A percentile compares a stretch with the other conserved stretches of the same genome.
phyloP scores from a whole-genome alignment of 768 basidiomycete genomes.

The Lactarius evosmus region DNA sequence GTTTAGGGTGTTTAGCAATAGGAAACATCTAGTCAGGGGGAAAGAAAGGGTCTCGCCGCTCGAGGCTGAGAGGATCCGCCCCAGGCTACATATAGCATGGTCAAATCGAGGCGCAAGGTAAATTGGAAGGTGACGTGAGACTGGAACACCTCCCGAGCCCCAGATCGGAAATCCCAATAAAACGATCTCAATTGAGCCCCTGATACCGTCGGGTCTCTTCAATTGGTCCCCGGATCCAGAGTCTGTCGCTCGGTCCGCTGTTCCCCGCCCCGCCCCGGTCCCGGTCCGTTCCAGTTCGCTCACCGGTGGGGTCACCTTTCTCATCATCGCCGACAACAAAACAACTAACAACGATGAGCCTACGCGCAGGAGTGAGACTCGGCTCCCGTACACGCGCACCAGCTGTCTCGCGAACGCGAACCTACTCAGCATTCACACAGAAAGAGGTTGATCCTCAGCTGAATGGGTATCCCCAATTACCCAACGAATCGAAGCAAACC shows the following conservation, averaged over 20 bases:
- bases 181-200: slow-evolving; percentile 9
- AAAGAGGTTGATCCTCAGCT: slow-evolving; percentile 61
- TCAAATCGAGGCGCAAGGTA: neutral
- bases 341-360: slow-evolving; percentile 11
- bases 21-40: neutral
- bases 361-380: slow-evolving; percentile 10
- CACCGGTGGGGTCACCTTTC: neutral
- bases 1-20: neutral
- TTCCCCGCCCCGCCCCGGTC: neutral
- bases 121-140: slow-evolving; percentile 5
- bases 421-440: slow-evolving; percentile 31
- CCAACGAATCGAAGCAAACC: slow-evolving; percentile 61
- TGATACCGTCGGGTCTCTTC: neutral
- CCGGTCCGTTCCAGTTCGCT: neutral
- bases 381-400: slow-evolving; percentile 25
- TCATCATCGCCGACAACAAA: neutral
- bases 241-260: neutral
- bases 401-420: neutral
- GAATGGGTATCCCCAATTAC: slow-evolving; percentile 69
- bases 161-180: slow-evolving; percentile 8
- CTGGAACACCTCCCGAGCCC: neutral
- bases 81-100: slow-evolving; percentile 8
- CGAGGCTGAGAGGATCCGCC: neutral
- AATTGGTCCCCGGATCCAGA: neutral
- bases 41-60: neutral